Conservation (phyloP, 202 grass and related monocot genomes). For the Schoenoplectus tabernaemontani region DNA sequence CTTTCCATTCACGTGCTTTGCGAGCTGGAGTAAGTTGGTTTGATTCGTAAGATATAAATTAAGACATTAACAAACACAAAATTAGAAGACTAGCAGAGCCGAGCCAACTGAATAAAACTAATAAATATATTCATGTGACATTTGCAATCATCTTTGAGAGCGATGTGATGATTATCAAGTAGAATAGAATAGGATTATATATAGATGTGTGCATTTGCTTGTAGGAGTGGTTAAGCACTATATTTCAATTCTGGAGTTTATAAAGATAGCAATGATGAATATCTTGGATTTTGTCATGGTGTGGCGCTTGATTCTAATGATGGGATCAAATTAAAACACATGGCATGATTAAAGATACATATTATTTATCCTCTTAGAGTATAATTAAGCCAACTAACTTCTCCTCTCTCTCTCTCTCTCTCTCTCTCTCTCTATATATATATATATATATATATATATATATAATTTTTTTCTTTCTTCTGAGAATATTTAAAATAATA, state of each 20-base stretch:
- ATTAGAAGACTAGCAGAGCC: background rate
- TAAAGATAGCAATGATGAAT: conserved; percentile 9
- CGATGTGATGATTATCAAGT: background rate
- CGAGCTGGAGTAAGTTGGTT: background rate
- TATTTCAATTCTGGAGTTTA: background rate
- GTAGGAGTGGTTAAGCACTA: background rate
- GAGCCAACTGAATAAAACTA: background rate
- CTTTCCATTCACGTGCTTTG: background rate
- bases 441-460: no score
- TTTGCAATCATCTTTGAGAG: background rate
- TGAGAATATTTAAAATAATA: no score
- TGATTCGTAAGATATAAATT: background rate
- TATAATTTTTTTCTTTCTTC: no score
- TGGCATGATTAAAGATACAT: conserved; percentile 22
- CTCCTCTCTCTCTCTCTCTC: no score
- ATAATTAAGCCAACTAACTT: background rate
- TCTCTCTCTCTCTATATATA: no score
- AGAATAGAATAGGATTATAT: background rate
- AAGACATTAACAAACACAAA: background rate
- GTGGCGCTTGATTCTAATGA: conserved; percentile 1
- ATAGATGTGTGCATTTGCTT: background rate
- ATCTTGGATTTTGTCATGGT: background rate
- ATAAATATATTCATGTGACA: background rate
- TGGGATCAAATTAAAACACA: background rate
- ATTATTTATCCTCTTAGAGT: conserved; percentile 1